Conservation (phyloP, 1,139 yeast genomes). For the Debaryomycetaceae sp. region DNA sequence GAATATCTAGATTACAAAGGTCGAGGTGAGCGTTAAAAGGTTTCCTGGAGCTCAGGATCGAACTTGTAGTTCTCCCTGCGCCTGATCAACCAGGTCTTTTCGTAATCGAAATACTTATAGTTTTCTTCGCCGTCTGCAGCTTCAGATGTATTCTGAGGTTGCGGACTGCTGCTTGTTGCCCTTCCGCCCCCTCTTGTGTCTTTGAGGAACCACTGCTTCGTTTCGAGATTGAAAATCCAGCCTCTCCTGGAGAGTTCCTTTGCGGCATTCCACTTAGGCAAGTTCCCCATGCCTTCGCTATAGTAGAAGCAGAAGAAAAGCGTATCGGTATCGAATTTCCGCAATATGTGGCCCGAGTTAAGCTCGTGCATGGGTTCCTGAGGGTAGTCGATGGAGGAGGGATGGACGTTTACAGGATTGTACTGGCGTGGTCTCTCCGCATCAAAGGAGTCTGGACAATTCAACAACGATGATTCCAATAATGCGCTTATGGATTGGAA, state of each 20-base stretch:
- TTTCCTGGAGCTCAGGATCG: constrained; percentile 20
- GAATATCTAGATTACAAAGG: neutral
- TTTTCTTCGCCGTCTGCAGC: constrained; percentile 42
- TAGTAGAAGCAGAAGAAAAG: constrained; percentile 90
- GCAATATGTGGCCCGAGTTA: constrained; percentile 51
- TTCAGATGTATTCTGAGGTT: constrained; percentile 23
- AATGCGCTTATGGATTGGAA: constrained; percentile 53
- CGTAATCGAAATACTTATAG: constrained; percentile 86
- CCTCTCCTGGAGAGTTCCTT: constrained; percentile 77
- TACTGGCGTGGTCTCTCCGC: constrained; percentile 84
- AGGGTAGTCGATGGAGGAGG: constrained; percentile 89
- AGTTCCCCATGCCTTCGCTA: constrained; percentile 44
- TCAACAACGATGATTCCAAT: constrained; percentile 73
- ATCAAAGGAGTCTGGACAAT: constrained; percentile 91
- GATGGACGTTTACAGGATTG: constrained; percentile 79
- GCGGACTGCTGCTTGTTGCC: constrained; percentile 30
- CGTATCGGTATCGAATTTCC: constrained; percentile 82
- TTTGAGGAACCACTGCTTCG: constrained; percentile 77
- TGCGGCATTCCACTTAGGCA: constrained; percentile 71
- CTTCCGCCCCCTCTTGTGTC: constrained; percentile 38
- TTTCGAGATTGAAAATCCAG: constrained; percentile 80
- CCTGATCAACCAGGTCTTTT: constrained; percentile 84
- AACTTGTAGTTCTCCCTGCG: constrained; percentile 66
- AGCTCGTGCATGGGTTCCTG: constrained; percentile 75
- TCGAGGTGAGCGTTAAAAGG: constrained; percentile 8